Conservation (phyloP, 2,329 filamentous ascomycete genomes). For the Cladosporium austrohemisphaericum region DNA sequence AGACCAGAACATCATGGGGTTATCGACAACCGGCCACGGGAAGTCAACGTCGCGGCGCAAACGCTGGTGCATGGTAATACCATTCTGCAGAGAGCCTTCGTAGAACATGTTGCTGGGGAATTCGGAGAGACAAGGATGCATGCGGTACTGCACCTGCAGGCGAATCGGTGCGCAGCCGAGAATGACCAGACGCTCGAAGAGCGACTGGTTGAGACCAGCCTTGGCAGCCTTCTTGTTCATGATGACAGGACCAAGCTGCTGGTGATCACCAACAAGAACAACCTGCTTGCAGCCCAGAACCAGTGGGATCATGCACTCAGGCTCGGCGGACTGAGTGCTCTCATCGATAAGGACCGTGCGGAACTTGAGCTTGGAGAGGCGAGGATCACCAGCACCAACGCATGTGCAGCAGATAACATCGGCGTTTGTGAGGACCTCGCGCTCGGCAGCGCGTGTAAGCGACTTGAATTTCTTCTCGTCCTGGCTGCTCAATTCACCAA, state of each 20-base stretch:
- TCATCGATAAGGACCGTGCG: constrained; percentile 97
- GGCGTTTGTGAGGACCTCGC: constrained; percentile 89
- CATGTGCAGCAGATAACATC: constrained; percentile 99
- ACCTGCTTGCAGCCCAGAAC: constrained; percentile 98
- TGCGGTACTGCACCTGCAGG: constrained; percentile 95
- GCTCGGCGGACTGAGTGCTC: constrained; percentile 95
- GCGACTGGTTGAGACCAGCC: constrained; percentile 93
- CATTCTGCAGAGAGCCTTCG: constrained; percentile 93
- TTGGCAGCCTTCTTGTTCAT: constrained; percentile 99
- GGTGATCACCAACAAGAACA: constrained; percentile 96
- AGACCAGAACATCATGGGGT: constrained; percentile 99
- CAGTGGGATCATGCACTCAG: constrained; percentile 97
- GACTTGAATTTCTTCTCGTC: constrained; percentile 99
- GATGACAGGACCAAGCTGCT: constrained; percentile 95
- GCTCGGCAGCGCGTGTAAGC: constrained; percentile 86
- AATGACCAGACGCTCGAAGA: constrained; percentile 93
- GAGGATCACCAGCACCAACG: constrained; percentile 92
- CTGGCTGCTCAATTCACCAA: constrained; percentile 86
- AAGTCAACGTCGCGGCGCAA: constrained; percentile 93
- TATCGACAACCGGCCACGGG: constrained; percentile 90
- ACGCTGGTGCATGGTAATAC: constrained; percentile 83
- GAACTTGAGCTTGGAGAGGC: constrained; percentile 96
- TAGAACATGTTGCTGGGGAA: constrained; percentile 99
- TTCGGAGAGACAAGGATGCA: constrained; percentile 95
- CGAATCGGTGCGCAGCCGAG: constrained; percentile 87